phyloP scores from a whole-genome alignment of 2,329 filamentous ascomycete genomes.

The Nigrospora oryzae region DNA sequence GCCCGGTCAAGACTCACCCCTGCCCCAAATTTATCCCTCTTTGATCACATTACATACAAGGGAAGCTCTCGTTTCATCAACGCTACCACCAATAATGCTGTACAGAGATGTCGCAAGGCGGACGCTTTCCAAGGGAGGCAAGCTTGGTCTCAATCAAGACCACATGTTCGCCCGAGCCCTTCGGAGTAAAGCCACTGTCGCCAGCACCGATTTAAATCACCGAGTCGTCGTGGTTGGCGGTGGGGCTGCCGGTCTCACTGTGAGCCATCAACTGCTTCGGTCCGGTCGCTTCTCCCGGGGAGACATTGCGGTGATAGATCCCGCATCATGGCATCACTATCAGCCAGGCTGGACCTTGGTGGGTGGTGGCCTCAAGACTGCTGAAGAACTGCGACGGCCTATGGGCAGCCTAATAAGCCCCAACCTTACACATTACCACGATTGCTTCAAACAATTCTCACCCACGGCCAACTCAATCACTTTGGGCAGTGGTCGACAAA shows the following conservation, averaged over 20 bases:
- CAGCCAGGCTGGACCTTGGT: constrained; percentile 30
- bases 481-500: constrained; percentile 23
- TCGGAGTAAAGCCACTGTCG: constrained; percentile 16
- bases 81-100: not conserved
- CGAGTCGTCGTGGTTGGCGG: constrained; percentile 62
- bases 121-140: constrained; percentile 9
- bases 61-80: too few relatives aligned
- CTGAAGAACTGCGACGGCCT: constrained; percentile 17
- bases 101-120: not conserved
- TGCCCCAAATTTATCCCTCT: too few relatives aligned
- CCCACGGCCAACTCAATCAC: constrained; percentile 26
- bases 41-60: too few relatives aligned
- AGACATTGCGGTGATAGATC: constrained; percentile 26
- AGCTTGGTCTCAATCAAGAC: too few relatives aligned
- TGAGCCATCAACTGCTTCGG: constrained; percentile 58
- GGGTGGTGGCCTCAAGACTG: constrained; percentile 22
- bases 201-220: constrained; percentile 35
- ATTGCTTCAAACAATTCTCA: constrained; percentile 22
- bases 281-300: constrained; percentile 16
- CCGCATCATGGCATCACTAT: constrained; percentile 24
- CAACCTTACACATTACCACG: constrained; percentile 24
- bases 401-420: constrained; percentile 20
- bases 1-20: too few relatives aligned
- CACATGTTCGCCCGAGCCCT: too few relatives aligned
- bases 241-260: constrained; percentile 55